Evolutionary conservation across 164 flowering plant genomes (phyloP).

Genomic region (Vitis labrusca): DNA sequence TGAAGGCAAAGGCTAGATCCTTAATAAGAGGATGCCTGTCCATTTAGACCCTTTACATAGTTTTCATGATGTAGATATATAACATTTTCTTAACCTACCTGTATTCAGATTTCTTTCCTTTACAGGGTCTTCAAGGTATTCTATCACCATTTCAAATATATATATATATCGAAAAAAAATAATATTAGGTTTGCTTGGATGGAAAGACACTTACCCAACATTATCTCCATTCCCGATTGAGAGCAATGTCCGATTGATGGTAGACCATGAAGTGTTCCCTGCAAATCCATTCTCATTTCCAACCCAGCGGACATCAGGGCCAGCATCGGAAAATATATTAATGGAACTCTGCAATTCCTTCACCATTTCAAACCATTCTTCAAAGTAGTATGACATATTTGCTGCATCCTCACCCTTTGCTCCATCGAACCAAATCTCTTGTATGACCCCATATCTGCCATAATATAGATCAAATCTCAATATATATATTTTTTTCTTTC

Average conservation of each 20-base stretch:
- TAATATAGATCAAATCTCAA: conserved; percentile 5
- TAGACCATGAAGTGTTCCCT: conserved; percentile 83
- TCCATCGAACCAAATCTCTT: conserved; percentile 97
- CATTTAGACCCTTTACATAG: too few species aligned
- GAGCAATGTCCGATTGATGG: conserved; percentile 60
- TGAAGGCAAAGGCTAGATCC: too few species aligned
- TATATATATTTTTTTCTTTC: neutral
- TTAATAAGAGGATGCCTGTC: too few species aligned
- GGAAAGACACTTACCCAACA: conserved; percentile 37
- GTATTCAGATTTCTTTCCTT: too few species aligned
- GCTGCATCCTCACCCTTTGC: conserved; percentile 77
- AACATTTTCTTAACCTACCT: too few species aligned
- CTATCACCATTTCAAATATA: too few species aligned
- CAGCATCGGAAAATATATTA: conserved; percentile 92
- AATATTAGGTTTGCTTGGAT: neutral
- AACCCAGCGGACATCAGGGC: conserved; percentile 88
- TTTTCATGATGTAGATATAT: too few species aligned
- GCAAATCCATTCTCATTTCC: conserved; percentile 83
- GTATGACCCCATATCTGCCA: conserved; percentile 69
- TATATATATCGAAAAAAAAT: neutral
- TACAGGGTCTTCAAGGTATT: too few species aligned
- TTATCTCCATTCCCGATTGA: conserved; percentile 67
- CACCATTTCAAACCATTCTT: conserved; percentile 89
- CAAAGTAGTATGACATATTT: conserved; percentile 77
- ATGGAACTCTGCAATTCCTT: conserved; percentile 79